Conservation (phyloP, 345 rosid species). For the Odontarrhena argentea region DNA sequence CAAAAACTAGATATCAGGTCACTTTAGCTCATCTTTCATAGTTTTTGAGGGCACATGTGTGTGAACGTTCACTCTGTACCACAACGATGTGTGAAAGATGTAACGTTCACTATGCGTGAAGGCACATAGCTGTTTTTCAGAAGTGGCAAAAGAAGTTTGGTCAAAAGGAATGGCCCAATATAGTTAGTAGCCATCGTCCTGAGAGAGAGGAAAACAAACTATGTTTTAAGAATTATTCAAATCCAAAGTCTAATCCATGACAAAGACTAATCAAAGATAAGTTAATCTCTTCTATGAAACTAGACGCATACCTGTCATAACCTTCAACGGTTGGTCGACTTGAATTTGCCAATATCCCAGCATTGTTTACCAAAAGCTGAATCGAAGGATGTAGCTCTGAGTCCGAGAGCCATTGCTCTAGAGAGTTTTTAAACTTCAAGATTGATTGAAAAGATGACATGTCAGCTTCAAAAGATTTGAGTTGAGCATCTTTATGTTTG, state of each 20-base stretch:
- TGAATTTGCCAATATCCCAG: conserved; percentile 83
- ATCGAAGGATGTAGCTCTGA: conserved; percentile 69
- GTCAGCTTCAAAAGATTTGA: conserved; percentile 67
- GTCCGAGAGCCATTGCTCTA: conserved; percentile 72
- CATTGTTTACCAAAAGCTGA: conserved; percentile 89
- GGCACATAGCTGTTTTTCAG: conserved; percentile 68
- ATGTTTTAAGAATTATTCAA: background rate
- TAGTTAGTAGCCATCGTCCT: conserved; percentile 91
- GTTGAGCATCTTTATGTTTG: conserved; percentile 53
- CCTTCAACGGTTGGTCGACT: conserved; percentile 62
- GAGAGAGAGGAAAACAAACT: conserved; percentile 13
- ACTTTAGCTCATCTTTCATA: background rate
- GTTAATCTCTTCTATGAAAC: background rate
- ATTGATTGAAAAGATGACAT: conserved; percentile 67
- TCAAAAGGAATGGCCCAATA: conserved; percentile 68
- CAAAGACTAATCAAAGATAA: background rate
- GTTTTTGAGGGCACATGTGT: background rate
- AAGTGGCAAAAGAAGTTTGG: conserved; percentile 74
- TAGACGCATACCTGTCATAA: conserved; percentile 59
- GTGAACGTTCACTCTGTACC: conserved; percentile 37
- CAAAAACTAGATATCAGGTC: background rate
- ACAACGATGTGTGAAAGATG: conserved; percentile 77
- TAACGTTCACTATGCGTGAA: conserved; percentile 80
- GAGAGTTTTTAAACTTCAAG: conserved; percentile 57
- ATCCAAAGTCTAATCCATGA: background rate